A percentile compares a stretch with the other conserved stretches of the same genome.
Evolutionary conservation across 2,329 filamentous ascomycete species (phyloP).

Genomic region (Metarhizium rileyi): DNA sequence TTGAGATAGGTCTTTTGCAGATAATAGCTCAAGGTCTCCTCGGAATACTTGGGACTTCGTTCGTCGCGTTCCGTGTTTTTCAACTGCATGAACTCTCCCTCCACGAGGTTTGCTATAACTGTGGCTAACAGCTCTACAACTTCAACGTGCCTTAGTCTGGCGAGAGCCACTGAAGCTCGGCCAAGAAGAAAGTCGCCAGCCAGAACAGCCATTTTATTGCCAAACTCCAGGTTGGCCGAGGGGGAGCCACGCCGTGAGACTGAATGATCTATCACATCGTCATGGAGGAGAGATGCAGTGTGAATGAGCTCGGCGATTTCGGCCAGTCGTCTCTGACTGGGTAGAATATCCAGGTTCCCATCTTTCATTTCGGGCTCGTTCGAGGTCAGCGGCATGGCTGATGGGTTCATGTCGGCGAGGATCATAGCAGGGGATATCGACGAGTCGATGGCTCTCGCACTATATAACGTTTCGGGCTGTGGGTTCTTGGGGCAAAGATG

Average conservation of each 20-base stretch:
- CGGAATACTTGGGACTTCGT: conserved; percentile 71
- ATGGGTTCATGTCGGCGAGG: conserved; percentile 76
- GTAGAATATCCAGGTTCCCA: conserved; percentile 61
- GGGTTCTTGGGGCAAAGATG: conserved; percentile 58
- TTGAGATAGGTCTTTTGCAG: conserved; percentile 98
- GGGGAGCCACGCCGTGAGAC: conserved; percentile 72
- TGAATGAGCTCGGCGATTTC: conserved; percentile 98
- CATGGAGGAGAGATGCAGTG: conserved; percentile 89
- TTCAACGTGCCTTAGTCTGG: conserved; percentile 81
- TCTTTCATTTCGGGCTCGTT: conserved; percentile 26
- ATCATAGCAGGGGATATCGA: conserved; percentile 45
- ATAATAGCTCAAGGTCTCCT: conserved; percentile 87
- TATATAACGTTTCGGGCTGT: conserved; percentile 29
- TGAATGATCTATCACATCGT: conserved; percentile 96
- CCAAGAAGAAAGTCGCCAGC: conserved; percentile 95
- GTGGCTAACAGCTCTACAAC: conserved; percentile 91
- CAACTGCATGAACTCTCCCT: conserved; percentile 99
- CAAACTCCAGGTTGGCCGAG: conserved; percentile 89
- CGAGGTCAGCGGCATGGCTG: conserved; percentile 34
- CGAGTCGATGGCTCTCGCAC: conserved; percentile 38
- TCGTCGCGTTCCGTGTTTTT: conserved; percentile 93
- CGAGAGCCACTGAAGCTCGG: conserved; percentile 84
- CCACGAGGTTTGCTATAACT: conserved; percentile 93
- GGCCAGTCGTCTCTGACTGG: conserved; percentile 83
- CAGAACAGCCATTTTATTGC: conserved; percentile 98